These are phyloP conservation scores for Dalbergia cochinchinensis DNA, from an alignment of 306 rosid species.

Conservation along the genomic window DNA sequence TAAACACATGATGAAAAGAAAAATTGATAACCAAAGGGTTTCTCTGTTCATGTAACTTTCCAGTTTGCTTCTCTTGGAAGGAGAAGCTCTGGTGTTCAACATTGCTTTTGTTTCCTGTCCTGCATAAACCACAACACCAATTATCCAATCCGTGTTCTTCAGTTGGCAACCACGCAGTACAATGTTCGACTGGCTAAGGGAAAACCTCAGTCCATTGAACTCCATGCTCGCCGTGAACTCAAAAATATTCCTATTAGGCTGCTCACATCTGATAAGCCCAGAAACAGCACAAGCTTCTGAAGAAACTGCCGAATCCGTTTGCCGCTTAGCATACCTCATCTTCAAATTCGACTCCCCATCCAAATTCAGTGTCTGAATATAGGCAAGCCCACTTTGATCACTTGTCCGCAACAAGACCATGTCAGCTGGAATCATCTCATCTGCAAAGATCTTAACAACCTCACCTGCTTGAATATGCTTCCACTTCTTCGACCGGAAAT, in stretches of 20 bases:
- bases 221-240: conserved; percentile 96
- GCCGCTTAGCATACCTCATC: conserved; percentile 96
- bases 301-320: conserved; percentile 65
- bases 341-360: conserved; percentile 99
- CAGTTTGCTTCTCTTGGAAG: conserved; percentile 91
- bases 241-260: conserved; percentile 90
- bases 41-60: conserved; percentile 95
- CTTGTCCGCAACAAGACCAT: conserved; percentile 98
- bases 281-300: conserved; percentile 59
- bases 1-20: conserved; percentile 81
- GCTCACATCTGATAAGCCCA: conserved; percentile 88
- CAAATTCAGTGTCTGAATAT: conserved; percentile 96
- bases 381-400: conserved; percentile 95
- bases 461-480: conserved; percentile 85
- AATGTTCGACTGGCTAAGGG: conserved; percentile 94
- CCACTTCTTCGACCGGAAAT: conserved; percentile 74
- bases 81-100: conserved; percentile 93
- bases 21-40: conserved; percentile 86
- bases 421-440: conserved; percentile 91
- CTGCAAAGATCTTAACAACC: conserved; percentile 80
- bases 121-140: conserved; percentile 98
- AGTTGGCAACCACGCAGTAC: conserved; percentile 97
- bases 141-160: conserved; percentile 93
- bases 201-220: conserved; percentile 65
- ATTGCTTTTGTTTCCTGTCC: conserved; percentile 99